Percentiles rank a stretch among this genome's conserved stretches.
phyloP scores from a whole-genome alignment of 1,139 yeast species.

The Suhomyces bokatorum region DNA sequence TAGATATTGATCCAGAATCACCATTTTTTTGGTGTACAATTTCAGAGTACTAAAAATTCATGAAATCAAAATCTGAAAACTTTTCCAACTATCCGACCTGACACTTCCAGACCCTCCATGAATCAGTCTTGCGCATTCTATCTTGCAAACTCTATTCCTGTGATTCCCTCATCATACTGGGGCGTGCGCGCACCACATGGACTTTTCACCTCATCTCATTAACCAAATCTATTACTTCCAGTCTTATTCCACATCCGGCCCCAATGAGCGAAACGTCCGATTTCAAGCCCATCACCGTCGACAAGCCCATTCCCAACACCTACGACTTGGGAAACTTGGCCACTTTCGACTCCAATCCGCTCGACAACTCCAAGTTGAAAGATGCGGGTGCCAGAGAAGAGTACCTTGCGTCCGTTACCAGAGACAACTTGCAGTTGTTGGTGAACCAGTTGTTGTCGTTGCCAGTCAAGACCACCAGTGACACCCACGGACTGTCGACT shows the following conservation, averaged over 20 bases:
- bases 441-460: constrained; percentile 87
- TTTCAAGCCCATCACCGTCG: constrained; percentile 76
- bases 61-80: no score
- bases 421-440: constrained; percentile 90
- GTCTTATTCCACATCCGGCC: neutral
- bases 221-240: neutral
- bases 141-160: no score
- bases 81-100: no score
- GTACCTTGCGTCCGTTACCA: constrained; percentile 64
- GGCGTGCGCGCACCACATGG: constrained; percentile 5
- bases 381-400: constrained; percentile 59
- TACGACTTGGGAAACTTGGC: constrained; percentile 87
- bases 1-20: no score
- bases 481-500: constrained; percentile 59
- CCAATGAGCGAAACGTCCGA: constrained; percentile 18
- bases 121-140: no score
- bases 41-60: no score
- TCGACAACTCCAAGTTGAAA: constrained; percentile 58
- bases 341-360: constrained; percentile 82
- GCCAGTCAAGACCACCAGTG: constrained; percentile 85
- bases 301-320: constrained; percentile 81
- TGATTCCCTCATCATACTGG: neutral
- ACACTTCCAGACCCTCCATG: no score
- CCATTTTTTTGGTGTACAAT: no score
- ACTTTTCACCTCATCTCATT: constrained; percentile 9